Evolutionary conservation across 1,284 basidiomycete species (phyloP).

Genomic region (Ganoderma multipileum): DNA sequence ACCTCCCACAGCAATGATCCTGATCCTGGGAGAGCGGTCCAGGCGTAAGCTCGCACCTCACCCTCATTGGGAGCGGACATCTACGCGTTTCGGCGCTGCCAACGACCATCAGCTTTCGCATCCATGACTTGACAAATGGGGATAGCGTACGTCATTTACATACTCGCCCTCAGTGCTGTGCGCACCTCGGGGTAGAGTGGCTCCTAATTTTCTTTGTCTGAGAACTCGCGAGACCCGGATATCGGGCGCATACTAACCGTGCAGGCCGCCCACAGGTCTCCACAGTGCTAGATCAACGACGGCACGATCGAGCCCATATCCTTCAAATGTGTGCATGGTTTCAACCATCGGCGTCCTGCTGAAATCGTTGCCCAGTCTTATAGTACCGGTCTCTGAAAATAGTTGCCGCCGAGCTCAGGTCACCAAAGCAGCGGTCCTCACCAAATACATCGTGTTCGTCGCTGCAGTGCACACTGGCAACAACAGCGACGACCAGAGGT

Average conservation of each 20-base stretch:
- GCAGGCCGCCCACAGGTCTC: not conserved
- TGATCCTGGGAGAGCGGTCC: slow-evolving; percentile 13
- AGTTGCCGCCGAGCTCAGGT: not conserved
- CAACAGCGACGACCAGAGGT: not conserved
- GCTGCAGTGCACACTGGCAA: not conserved
- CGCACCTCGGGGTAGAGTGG: not conserved
- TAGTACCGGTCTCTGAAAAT: not conserved
- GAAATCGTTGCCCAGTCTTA: not conserved
- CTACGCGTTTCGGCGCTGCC: slow-evolving; percentile 23
- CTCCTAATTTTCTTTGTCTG: not conserved
- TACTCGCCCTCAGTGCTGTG: not conserved
- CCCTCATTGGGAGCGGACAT: slow-evolving; percentile 12
- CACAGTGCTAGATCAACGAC: not conserved
- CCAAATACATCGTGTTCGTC: not conserved
- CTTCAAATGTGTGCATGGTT: not conserved
- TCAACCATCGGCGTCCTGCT: not conserved
- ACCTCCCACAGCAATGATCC: slow-evolving; percentile 7
- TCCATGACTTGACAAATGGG: slow-evolving; percentile 7
- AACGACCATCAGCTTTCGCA: slow-evolving; percentile 9
- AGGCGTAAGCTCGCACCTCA: slow-evolving; percentile 9
- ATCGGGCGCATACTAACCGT: not conserved
- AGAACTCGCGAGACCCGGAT: not conserved
- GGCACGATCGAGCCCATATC: not conserved
- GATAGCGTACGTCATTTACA: slow-evolving; percentile 4
- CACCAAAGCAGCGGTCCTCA: not conserved